These are phyloP conservation scores for Pichia occidentalis DNA, from an alignment of 805 yeast genomes.

Conservation along the genomic window DNA sequence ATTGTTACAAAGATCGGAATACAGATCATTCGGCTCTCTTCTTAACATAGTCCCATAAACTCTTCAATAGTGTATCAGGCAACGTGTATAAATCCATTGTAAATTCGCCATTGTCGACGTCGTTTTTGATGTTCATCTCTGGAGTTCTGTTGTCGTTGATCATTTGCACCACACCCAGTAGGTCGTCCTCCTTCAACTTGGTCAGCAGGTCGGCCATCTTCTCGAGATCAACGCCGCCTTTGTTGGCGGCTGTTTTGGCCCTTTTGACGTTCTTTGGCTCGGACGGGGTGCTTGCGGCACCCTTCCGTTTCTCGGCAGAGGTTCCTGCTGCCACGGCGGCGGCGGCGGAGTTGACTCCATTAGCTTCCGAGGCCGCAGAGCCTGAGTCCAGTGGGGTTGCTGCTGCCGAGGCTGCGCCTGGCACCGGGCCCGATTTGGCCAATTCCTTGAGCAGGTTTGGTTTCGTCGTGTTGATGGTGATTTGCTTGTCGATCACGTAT, in stretches of 20 bases:
- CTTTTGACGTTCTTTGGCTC: slow-evolving; percentile 43
- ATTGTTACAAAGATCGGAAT: too few relatives aligned
- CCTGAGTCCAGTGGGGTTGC: background rate
- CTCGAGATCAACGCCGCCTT: slow-evolving; percentile 81
- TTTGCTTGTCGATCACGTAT: slow-evolving; percentile 70
- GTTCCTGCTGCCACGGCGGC: slow-evolving; percentile 11
- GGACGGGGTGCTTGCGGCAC: slow-evolving; percentile 14
- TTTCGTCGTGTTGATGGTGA: slow-evolving; percentile 70
- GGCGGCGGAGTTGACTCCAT: slow-evolving; percentile 1
- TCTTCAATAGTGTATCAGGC: slow-evolving; percentile 84
- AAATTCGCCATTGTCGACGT: slow-evolving; percentile 94
- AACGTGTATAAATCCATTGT: slow-evolving; percentile 91
- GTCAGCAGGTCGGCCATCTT: slow-evolving; percentile 85
- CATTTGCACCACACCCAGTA: slow-evolving; percentile 94
- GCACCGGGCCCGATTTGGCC: slow-evolving; percentile 78
- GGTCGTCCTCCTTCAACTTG: slow-evolving; percentile 83
- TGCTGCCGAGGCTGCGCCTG: slow-evolving; percentile 25
- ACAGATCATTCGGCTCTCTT: slow-evolving; percentile 43
- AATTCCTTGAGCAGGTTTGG: slow-evolving; percentile 66
- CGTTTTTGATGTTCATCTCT: slow-evolving; percentile 93
- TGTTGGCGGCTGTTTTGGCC: slow-evolving; percentile 50
- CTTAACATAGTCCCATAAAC: slow-evolving; percentile 91
- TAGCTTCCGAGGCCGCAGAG: slow-evolving; percentile 15
- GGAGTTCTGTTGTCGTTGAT: slow-evolving; percentile 91
- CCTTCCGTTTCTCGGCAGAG: slow-evolving; percentile 23